These are phyloP conservation scores for Mortierella sp. DNA, from an alignment of 371 early-diverging fungal species.

Conservation along the genomic window DNA sequence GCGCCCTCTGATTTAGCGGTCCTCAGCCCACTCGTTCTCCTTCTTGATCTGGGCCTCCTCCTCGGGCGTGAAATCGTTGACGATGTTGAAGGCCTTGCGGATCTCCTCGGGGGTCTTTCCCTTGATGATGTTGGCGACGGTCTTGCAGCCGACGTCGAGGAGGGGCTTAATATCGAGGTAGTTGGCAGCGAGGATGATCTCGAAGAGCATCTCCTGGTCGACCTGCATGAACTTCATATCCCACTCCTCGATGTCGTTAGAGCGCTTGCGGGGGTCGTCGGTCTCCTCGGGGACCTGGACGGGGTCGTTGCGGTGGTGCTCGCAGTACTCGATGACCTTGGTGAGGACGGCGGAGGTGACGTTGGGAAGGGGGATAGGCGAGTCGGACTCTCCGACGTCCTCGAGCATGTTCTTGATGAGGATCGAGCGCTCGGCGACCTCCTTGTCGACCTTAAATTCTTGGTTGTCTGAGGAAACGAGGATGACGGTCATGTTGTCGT, in stretches of 20 bases:
- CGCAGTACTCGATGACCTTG: slow-evolving; percentile 89
- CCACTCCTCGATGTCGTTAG: slow-evolving; percentile 87
- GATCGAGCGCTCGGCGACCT: slow-evolving; percentile 88
- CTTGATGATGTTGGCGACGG: slow-evolving; percentile 98
- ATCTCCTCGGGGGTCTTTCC: slow-evolving; percentile 95
- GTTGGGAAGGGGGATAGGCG: slow-evolving; percentile 85
- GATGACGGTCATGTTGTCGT: slow-evolving; percentile 47
- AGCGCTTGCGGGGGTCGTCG: slow-evolving; percentile 72
- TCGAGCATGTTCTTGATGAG: slow-evolving; percentile 96
- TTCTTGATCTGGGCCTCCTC: slow-evolving; percentile 92
- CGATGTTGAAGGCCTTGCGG: slow-evolving; percentile 94
- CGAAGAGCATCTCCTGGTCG: slow-evolving; percentile 84
- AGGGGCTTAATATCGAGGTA: slow-evolving; percentile 97
- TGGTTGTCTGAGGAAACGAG: slow-evolving; percentile 78
- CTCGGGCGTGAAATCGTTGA: slow-evolving; percentile 96
- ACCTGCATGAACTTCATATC: slow-evolving; percentile 86
- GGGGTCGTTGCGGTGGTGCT: slow-evolving; percentile 83
- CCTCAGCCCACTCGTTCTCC: slow-evolving; percentile 95
- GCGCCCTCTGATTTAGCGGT: slow-evolving; percentile 67
- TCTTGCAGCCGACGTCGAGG: slow-evolving; percentile 96
- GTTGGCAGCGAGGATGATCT: slow-evolving; percentile 91
- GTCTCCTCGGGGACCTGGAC: slow-evolving; percentile 56
- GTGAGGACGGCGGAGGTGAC: slow-evolving; percentile 78
- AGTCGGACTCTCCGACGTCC: slow-evolving; percentile 85
- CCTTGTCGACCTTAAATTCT: slow-evolving; percentile 83